Evolutionary conservation across 331 rosid species (phyloP), one percentile per base, ranked within the genome.

Genomic region (Quercus lobata): DNA sequence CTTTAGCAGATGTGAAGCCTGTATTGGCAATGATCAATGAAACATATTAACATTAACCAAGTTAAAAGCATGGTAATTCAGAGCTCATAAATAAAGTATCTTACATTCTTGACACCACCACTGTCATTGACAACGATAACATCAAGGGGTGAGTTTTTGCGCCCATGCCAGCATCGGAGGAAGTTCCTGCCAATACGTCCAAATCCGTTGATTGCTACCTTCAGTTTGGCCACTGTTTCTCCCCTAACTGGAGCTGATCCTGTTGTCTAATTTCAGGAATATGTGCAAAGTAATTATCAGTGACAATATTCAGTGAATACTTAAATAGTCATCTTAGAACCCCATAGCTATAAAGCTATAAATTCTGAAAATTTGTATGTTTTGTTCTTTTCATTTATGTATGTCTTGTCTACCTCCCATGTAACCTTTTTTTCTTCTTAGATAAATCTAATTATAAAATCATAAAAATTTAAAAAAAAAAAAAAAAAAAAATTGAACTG

Each of bases 121-220:
- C 99, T 96, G 92, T 96, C 99, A 71, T 96, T 96, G 87, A 96
- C 97, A 58, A 96, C 94, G 49, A 96, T 4, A 12, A 96, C 98
- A 2, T 96, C 99, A 4, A 96, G 94, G 72, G 98, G 99, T 2
- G 99, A 93, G 86, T 96, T 80, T 80, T 91, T 88, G 72, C 99
- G 81, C 37, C 97, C 98, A 55, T 96, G 99, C 99, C 99, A 96
- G 90, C 99, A 96, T 63, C 99, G 90, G 16, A 96, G 96, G 78
- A 96, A 96, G 87, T 96, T 96, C 76, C 99, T 87, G 71, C 99
- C 99, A 30, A 91, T 96, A 58, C 98, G 96, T 68, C 99, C 98
- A 78, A 96, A 96, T 83, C 99, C 99, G 19, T 96, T 96, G 88
- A 96, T 93, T 30, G 97, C 97, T 49, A 96, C 98, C 96, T 96